Conservation (phyloP, 441 rosid genomes). For the Euphorbia schlechtendalii region DNA sequence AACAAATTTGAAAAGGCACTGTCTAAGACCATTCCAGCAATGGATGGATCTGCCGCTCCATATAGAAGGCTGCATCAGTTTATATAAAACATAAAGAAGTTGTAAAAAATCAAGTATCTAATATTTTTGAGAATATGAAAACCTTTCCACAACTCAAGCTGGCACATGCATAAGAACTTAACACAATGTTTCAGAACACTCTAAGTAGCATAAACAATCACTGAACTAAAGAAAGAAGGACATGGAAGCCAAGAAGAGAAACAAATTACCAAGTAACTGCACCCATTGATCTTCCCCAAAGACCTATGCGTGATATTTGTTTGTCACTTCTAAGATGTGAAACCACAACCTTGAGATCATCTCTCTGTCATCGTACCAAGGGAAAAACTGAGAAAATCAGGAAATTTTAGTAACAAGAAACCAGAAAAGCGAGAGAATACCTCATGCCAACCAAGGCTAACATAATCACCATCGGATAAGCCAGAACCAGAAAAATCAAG, state of each 20-base stretch:
- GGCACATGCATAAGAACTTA: conserved; percentile 10
- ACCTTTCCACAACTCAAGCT: conserved; percentile 7
- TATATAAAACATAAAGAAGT: conserved; percentile 10
- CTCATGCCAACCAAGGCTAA: conserved; percentile 99
- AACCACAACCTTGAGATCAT: conserved; percentile 81
- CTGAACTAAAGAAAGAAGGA: conserved; percentile 2
- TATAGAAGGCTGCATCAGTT: conserved; percentile 74
- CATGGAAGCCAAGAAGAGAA: conserved; percentile 13
- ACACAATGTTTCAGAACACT: conserved; percentile 12
- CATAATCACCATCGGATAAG: conserved; percentile 91
- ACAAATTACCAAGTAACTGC: conserved; percentile 81
- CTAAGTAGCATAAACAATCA: conserved; percentile 8
- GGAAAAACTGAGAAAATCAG: conserved; percentile 11
- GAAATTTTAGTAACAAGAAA: conserved; percentile 3
- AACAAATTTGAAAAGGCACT: conserved; percentile 92
- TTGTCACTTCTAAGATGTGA: conserved; percentile 70
- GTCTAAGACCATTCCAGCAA: conserved; percentile 96
- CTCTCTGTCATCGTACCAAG: conserved; percentile 44
- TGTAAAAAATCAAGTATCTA: background rate
- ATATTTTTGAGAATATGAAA: conserved; percentile 4
- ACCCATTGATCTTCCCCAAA: conserved; percentile 99
- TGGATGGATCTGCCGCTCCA: conserved; percentile 96
- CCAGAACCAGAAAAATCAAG: conserved; percentile 98
- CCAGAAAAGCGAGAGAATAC: conserved; percentile 31
- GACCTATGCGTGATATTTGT: conserved; percentile 72